Conservation (phyloP, 305 asterid species). For the Solanum hybrid region DNA sequence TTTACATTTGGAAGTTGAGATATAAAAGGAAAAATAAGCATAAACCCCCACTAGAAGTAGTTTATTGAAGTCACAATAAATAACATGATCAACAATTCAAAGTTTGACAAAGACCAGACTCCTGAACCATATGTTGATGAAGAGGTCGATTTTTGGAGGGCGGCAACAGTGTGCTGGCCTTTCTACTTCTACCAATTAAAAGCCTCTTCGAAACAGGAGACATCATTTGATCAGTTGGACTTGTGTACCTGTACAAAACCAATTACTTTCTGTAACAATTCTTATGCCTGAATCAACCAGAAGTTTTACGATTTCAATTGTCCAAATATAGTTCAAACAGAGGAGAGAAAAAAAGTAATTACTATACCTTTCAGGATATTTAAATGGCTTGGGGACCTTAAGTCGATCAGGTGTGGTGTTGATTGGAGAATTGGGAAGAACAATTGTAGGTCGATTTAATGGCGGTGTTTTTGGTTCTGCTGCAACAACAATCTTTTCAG, state of each 20-base stretch:
- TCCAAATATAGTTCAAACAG: not conserved
- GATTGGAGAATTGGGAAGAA: conserved; percentile 13
- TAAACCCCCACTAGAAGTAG: not conserved
- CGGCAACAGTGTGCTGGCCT: conserved; percentile 41
- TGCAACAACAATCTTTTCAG: not conserved
- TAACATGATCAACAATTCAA: not conserved
- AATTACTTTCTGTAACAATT: not conserved
- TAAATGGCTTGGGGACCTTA: conserved; percentile 67
- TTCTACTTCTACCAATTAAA: conserved; percentile 39
- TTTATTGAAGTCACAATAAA: not conserved
- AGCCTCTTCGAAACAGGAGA: conserved; percentile 70
- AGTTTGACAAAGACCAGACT: conserved; percentile 5
- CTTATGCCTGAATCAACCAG: not conserved
- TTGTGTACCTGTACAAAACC: conserved; percentile 41
- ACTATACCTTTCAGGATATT: conserved; percentile 60
- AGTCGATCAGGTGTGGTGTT: conserved; percentile 49
- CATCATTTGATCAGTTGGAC: conserved; percentile 87
- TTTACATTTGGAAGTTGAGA: not conserved
- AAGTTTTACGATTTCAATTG: not conserved
- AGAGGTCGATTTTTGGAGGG: conserved; percentile 35
- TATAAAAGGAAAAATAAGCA: not conserved
- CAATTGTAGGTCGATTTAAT: not conserved
- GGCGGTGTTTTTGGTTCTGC: not conserved
- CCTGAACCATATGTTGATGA: conserved; percentile 21
- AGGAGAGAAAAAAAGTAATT: not conserved